phyloP scores from a whole-genome alignment of 371 early-diverging fungal genomes.

The Cladochytrium tenue region DNA sequence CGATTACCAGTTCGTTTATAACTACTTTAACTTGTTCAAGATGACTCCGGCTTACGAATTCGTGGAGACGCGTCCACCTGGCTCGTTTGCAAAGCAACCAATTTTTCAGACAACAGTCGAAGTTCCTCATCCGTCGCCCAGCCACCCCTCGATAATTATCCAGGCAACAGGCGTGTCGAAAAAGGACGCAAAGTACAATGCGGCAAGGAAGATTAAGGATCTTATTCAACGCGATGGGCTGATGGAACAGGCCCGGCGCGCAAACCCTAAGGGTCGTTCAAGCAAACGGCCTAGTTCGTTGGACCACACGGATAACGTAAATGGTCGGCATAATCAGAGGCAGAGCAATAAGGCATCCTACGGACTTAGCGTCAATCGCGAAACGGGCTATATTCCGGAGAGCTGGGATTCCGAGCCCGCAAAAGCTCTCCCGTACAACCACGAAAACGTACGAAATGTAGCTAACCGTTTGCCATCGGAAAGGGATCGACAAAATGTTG shows the following conservation, averaged over 20 bases:
- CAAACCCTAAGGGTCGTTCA: background rate
- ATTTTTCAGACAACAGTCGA: constrained; percentile 7
- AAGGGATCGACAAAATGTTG: background rate
- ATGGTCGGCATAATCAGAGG: background rate
- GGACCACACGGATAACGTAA: background rate
- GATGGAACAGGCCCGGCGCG: constrained; percentile 3
- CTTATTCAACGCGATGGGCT: constrained; percentile 14
- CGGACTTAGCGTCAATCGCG: background rate
- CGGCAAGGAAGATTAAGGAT: constrained; percentile 1
- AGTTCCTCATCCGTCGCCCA: constrained; percentile 11
- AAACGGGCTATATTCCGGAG: constrained; percentile 3
- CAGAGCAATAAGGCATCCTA: background rate
- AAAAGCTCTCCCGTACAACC: background rate
- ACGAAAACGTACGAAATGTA: background rate
- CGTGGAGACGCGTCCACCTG: background rate
- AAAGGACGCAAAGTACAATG: constrained; percentile 16
- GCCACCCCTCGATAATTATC: background rate
- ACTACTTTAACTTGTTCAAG: constrained; percentile 16
- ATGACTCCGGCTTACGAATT: constrained; percentile 1
- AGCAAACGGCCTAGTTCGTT: background rate
- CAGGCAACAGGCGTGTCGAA: constrained; percentile 21
- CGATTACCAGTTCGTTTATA: constrained; percentile 7
- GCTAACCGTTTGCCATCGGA: background rate
- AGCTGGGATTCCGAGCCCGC: constrained; percentile 10
- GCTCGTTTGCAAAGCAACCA: background rate